Percentiles rank a stretch among this genome's conserved stretches.
Evolutionary conservation across 163 green algal species (phyloP).

Genomic region (Volvox carteri): DNA sequence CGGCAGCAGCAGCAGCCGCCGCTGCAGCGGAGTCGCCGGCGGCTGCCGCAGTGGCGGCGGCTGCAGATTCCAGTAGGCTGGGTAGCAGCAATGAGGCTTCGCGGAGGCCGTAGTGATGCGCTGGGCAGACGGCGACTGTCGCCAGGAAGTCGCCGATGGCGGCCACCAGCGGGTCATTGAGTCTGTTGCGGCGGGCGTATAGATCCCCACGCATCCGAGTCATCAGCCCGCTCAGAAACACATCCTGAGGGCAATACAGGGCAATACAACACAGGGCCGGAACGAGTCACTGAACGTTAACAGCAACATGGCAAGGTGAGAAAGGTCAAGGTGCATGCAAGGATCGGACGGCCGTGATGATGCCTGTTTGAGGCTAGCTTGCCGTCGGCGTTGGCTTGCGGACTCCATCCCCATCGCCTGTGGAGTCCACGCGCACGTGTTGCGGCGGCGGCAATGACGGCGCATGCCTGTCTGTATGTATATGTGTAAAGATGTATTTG

Average conservation of each 20-base stretch:
- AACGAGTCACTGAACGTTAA: no score
- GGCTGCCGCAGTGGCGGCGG: not conserved
- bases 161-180: not conserved
- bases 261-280: no score
- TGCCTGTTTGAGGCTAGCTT: no score
- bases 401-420: no score
- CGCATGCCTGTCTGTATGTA: no score
- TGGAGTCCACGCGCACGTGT: no score
- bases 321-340: not conserved
- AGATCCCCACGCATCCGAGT: slow-evolving; percentile 3
- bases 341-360: no score
- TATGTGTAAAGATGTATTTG: no score
- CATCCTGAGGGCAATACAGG: slow-evolving; percentile 9
- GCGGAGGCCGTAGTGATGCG: not conserved
- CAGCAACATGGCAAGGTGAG: not conserved
- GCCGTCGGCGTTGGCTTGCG: no score
- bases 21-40: not conserved
- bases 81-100: slow-evolving; percentile 40
- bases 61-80: not conserved
- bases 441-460: no score
- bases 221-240: not conserved
- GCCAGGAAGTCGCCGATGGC: slow-evolving; percentile 36
- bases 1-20: not conserved
- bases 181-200: not conserved
- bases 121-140: not conserved